phyloP scores from a whole-genome alignment of 176 grass and related monocot species.

The Canna indica region DNA sequence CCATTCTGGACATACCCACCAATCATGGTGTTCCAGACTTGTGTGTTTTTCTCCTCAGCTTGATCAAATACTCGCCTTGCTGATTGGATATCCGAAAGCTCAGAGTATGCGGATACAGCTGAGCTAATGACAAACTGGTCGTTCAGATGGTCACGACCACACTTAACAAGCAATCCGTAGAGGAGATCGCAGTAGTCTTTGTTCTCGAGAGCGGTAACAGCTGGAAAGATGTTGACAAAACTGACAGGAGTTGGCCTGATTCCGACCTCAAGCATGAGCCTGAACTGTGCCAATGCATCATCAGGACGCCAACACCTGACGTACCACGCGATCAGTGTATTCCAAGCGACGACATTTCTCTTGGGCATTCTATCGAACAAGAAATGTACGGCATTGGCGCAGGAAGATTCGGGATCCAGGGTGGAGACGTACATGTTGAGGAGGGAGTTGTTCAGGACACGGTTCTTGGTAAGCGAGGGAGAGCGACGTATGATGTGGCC shows the following conservation, averaged over 20 bases:
- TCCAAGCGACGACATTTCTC: slow-evolving; percentile 72
- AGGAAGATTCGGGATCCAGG: background rate
- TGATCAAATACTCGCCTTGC: slow-evolving; percentile 46
- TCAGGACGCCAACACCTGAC: slow-evolving; percentile 36
- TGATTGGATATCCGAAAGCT: slow-evolving; percentile 30
- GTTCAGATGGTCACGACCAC: slow-evolving; percentile 42
- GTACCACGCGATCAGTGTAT: slow-evolving; percentile 74
- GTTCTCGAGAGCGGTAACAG: background rate
- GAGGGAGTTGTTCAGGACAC: slow-evolving; percentile 71
- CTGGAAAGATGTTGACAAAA: slow-evolving; percentile 59
- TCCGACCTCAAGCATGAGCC: slow-evolving; percentile 43
- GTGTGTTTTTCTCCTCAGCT: slow-evolving; percentile 49
- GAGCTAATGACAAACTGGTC: slow-evolving; percentile 76
- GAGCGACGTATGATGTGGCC: slow-evolving; percentile 50
- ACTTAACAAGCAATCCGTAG: slow-evolving; percentile 66
- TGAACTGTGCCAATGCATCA: slow-evolving; percentile 44
- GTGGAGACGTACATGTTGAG: slow-evolving; percentile 82
- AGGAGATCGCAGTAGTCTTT: slow-evolving; percentile 27
- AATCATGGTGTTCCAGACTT: slow-evolving; percentile 98
- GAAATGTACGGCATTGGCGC: slow-evolving; percentile 29
- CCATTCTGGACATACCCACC: slow-evolving; percentile 67
- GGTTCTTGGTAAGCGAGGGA: slow-evolving; percentile 32
- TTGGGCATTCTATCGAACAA: slow-evolving; percentile 69
- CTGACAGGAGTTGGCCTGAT: slow-evolving; percentile 52
- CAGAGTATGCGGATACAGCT: slow-evolving; percentile 49